Evolutionary conservation across 208 protist genomes (phyloP), one percentile per base, ranked within the genome.

Genomic region (Leishmania major): DNA sequence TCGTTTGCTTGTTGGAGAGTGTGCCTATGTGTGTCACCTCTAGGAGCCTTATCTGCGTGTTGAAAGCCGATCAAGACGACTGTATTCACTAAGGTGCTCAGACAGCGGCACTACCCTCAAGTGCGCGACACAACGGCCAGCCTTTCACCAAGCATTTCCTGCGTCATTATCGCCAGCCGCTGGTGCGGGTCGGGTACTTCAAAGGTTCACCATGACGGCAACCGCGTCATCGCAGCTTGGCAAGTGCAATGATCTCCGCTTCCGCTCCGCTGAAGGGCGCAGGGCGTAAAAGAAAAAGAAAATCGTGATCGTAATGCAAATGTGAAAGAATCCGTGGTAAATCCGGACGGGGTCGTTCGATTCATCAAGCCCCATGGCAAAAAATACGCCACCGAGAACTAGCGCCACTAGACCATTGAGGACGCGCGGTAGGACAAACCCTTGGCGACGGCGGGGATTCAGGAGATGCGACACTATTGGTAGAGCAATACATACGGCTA

Each of bases 271-370:
- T 11, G 75, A 71, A 11, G 74, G 67, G 11, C 60, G 79, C 74
- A 88, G 37, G 64, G 89, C 45, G 66, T 47, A 60, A 75, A 74
- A 79, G 80, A 95, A 81, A 76, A 88, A 95, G 67, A 90, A 93
- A 19, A 92, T 84, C 13, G 76, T 71, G 4, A 91, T 71, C 45
- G 89, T 91, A 4, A 79, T 84, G 71, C 88, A 85, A 31, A 96
- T 78, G 72, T 96, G 93, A 82, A 91, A 96, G 53, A 92, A n/a
- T 19, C 91, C 91, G 82, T 97, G 93, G 55, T 89, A 96, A 15
- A 97, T 84, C 55, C 93, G 90, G 28, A 84, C 87, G 0, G 90
- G 87, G 78, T 95, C 93, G 31, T 86, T 79, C 28, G 76, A 31
- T 49, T 95, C 93, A 77, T 96, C 84, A 0, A 95, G 82, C 1